Evolutionary conservation across 345 rosid species (phyloP).

Genomic region (Sisymbrium irio): DNA sequence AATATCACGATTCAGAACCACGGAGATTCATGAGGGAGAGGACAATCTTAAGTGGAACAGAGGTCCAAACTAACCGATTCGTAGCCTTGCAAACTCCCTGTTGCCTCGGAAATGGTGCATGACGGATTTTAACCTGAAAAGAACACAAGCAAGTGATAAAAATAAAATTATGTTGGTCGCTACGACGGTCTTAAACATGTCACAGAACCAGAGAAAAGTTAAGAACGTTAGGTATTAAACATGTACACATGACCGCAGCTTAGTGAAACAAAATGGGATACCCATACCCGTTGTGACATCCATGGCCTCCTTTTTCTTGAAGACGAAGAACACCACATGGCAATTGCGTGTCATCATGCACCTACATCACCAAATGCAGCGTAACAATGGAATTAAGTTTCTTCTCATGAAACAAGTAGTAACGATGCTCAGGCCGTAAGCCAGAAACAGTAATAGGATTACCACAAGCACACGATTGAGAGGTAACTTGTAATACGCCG

Average conservation of each 20-base stretch:
- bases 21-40: not conserved
- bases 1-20: not conserved
- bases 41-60: not conserved
- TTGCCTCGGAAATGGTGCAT: conserved; percentile 72
- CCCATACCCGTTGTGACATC: conserved; percentile 80
- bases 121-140: conserved; percentile 64
- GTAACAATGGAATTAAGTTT: not conserved
- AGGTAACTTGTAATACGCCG: conserved; percentile 89
- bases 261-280: no score
- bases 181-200: no score
- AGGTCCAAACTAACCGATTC: conserved; percentile 61
- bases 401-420: not conserved
- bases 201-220: no score
- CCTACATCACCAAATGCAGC: conserved; percentile 39
- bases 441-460: conserved; percentile 31
- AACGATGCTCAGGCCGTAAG: not conserved
- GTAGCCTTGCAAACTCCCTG: conserved; percentile 78
- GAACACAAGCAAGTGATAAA: conserved; percentile 13
- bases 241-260: no score
- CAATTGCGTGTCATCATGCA: conserved; percentile 78
- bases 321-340: conserved; percentile 95
- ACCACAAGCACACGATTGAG: conserved; percentile 87
- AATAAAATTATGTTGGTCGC: no score
- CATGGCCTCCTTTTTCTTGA: conserved; percentile 82
- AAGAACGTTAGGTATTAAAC: no score